Evolutionary conservation across 345 rosid genomes (phyloP), one percentile per base, ranked within the genome.

Genomic region (Arabis hirsuta): DNA sequence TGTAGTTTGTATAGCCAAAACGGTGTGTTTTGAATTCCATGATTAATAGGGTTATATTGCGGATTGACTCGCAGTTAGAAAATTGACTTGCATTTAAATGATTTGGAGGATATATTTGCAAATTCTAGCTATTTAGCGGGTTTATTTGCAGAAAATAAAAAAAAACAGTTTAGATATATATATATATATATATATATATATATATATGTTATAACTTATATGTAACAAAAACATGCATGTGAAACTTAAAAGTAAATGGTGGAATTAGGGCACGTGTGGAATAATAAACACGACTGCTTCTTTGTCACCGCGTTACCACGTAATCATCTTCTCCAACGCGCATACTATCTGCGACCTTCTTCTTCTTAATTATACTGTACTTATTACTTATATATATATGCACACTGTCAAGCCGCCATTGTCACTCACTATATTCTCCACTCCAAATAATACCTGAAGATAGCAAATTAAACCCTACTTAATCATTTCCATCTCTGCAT

Each of bases 261-360:
- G 31, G 55, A 63, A 62, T 27, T 22, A 63, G 22, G 46, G 50
- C 78, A 75, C 79, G 64, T 75, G 69, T 44, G 44, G 50, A 32
- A 74, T 11, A 44, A 52, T 22, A 60, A 74, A 53, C 22, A 27
- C 36, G 73, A 16, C 56, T 19, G 27, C 16, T 38, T 41, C 56
- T 36, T 36, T 16, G 10, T 47, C 52, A 8, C 69, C 73, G 78
- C 78, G 78, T 74, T 39, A 12, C 72, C 66, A 65, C 78, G 78
- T 59, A 66, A n/a, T 53, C 78, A 50, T 67, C 69, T 53, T 16
- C 64, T 55, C 36, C 55, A 68, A 76, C 79, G 79, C 79, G 79
- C 54, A 74, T 44, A 52, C 39, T 31, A 59, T 42, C 56, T 29
- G 52, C 62, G 74, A 76, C 74, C 73, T 34, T 45, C 66, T 22